phyloP scores from a whole-genome alignment of 2,329 filamentous ascomycete species.

The Monilinia fructicola region DNA sequence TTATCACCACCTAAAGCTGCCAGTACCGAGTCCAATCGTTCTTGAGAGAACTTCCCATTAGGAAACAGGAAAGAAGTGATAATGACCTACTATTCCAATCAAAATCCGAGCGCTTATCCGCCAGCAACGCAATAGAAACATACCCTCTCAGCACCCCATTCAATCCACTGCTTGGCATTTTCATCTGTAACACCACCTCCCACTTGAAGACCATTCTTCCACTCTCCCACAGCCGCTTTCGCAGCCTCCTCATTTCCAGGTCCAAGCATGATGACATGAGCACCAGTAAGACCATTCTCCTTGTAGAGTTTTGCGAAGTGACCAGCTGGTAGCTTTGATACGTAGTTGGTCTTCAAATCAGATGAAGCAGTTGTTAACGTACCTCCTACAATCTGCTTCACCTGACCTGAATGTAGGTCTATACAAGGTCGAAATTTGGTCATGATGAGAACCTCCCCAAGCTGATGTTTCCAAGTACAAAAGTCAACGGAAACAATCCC shows the following conservation, averaged over 20 bases:
- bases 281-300: conserved; percentile 70
- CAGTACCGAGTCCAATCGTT: conserved; percentile 72
- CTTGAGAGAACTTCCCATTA: conserved; percentile 74
- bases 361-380: conserved; percentile 70
- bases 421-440: conserved; percentile 95
- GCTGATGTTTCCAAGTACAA: not conserved
- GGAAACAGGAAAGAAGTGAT: conserved; percentile 96
- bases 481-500: not conserved
- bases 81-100: conserved; percentile 68
- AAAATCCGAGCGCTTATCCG: conserved; percentile 20
- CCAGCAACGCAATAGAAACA: conserved; percentile 25
- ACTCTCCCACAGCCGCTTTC: conserved; percentile 70
- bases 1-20: conserved; percentile 70
- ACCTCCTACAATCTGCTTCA: conserved; percentile 97
- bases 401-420: conserved; percentile 93
- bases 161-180: conserved; percentile 86
- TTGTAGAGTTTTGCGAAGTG: conserved; percentile 83
- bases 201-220: conserved; percentile 80
- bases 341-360: conserved; percentile 84
- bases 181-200: conserved; percentile 88
- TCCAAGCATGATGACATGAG: conserved; percentile 96
- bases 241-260: conserved; percentile 82
- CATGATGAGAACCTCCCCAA: conserved; percentile 54
- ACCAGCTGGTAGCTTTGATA: conserved; percentile 77
- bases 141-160: conserved; percentile 86